phyloP scores from a whole-genome alignment of 1,284 basidiomycete genomes.

The Cryptococcus jaspeensis region DNA sequence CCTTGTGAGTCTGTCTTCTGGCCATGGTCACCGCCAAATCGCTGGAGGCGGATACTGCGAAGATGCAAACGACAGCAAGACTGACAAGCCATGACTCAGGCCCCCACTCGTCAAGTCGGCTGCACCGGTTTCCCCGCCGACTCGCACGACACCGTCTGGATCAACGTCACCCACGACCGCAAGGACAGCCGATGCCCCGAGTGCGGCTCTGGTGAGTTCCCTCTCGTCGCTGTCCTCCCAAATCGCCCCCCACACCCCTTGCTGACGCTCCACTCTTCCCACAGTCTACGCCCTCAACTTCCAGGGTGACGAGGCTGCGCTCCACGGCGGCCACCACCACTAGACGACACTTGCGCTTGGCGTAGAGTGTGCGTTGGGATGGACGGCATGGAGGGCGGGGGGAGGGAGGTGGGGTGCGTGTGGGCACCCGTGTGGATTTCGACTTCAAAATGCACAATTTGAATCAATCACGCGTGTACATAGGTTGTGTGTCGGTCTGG shows the following conservation, averaged over 20 bases:
- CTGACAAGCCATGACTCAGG: slow-evolving; percentile 54
- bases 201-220: slow-evolving; percentile 61
- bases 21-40: neutral
- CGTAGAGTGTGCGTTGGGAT: neutral
- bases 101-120: slow-evolving; percentile 75
- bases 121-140: slow-evolving; percentile 90
- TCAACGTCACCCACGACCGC: slow-evolving; percentile 64
- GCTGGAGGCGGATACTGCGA: neutral
- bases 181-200: slow-evolving; percentile 75
- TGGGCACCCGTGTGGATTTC: neutral
- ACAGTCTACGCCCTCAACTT: slow-evolving; percentile 50
- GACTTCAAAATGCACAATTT: neutral
- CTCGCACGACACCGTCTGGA: slow-evolving; percentile 87
- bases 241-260: neutral
- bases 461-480: neutral
- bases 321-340: slow-evolving; percentile 32
- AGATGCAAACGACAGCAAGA: neutral
- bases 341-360: slow-evolving; percentile 4
- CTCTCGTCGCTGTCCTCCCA: neutral
- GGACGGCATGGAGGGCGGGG: neutral
- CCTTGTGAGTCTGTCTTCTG: slow-evolving; percentile 62
- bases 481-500: neutral
- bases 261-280: slow-evolving; percentile 8
- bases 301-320: slow-evolving; percentile 47
- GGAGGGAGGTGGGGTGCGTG: neutral